A percentile compares a stretch with the other conserved stretches of the same genome.
These are phyloP conservation scores for Coniochaeta hoffmannii DNA, from an alignment of 2,329 filamentous ascomycete species.

Conservation along the genomic window DNA sequence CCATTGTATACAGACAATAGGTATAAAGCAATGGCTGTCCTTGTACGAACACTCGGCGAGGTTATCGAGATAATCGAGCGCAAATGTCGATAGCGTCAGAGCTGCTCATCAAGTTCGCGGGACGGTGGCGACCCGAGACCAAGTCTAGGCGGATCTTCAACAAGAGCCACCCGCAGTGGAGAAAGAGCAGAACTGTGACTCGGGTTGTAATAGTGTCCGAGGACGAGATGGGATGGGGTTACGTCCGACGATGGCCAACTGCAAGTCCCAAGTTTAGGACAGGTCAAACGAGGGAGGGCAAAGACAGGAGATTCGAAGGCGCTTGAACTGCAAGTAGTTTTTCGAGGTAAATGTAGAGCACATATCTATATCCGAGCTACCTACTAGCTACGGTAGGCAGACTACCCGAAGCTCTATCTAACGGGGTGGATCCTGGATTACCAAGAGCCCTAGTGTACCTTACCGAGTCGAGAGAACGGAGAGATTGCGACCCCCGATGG, in stretches of 20 bases:
- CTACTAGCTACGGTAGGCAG: background rate
- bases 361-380: background rate
- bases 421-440: background rate
- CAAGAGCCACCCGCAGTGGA: background rate
- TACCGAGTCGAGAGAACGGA: background rate
- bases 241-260: background rate
- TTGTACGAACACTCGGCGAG: background rate
- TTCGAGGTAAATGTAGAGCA: background rate
- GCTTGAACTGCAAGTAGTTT: background rate
- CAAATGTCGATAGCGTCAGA: background rate
- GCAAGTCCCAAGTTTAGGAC: background rate
- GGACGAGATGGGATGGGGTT: background rate
- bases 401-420: background rate
- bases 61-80: background rate
- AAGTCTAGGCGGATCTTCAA: background rate
- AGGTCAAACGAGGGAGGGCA: background rate
- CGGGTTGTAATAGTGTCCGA: too few species aligned
- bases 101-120: background rate
- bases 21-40: background rate
- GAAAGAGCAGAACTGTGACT: background rate
- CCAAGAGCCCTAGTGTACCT: background rate
- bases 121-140: background rate
- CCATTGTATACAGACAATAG: background rate
- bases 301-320: background rate
- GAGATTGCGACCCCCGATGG: background rate